Conservation (phyloP, 2,329 filamentous ascomycete genomes). For the Epicoccum sorghinum region DNA sequence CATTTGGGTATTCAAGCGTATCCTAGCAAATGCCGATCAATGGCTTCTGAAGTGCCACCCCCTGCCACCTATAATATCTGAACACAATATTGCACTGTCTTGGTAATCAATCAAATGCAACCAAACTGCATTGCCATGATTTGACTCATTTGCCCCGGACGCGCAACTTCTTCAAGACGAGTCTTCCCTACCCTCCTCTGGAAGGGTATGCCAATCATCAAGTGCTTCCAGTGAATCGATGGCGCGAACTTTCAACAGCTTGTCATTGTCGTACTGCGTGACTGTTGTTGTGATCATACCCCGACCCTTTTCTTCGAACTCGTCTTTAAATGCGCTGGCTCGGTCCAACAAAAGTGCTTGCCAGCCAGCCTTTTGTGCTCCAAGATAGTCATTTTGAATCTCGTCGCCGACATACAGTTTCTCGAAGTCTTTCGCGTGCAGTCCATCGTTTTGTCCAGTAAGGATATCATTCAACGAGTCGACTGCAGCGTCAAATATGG, state of each 20-base stretch:
- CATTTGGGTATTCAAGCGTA: too few species aligned
- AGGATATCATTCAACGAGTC: slow-evolving; percentile 49
- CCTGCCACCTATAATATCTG: too few species aligned
- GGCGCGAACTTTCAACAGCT: background rate
- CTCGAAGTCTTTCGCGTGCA: slow-evolving; percentile 33
- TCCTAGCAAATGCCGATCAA: too few species aligned
- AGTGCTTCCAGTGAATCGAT: slow-evolving; percentile 1
- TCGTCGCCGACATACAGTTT: slow-evolving; percentile 64
- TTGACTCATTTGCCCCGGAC: too few species aligned
- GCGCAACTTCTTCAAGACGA: too few species aligned
- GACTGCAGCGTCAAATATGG: slow-evolving; percentile 63
- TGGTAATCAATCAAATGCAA: too few species aligned
- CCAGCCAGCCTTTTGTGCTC: slow-evolving; percentile 57
- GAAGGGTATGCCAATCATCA: background rate
- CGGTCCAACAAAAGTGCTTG: slow-evolving; percentile 52
- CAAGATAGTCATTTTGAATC: slow-evolving; percentile 57
- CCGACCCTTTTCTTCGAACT: background rate
- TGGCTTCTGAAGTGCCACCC: too few species aligned
- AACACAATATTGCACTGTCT: too few species aligned
- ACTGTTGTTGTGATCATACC: background rate
- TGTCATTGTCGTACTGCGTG: background rate
- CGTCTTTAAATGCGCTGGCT: slow-evolving; percentile 9
- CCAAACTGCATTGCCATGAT: too few species aligned
- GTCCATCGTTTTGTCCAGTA: slow-evolving; percentile 16
- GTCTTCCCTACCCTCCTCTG: background rate